phyloP scores from a whole-genome alignment of 2,329 filamentous ascomycete species.

The Phoma sp. region DNA sequence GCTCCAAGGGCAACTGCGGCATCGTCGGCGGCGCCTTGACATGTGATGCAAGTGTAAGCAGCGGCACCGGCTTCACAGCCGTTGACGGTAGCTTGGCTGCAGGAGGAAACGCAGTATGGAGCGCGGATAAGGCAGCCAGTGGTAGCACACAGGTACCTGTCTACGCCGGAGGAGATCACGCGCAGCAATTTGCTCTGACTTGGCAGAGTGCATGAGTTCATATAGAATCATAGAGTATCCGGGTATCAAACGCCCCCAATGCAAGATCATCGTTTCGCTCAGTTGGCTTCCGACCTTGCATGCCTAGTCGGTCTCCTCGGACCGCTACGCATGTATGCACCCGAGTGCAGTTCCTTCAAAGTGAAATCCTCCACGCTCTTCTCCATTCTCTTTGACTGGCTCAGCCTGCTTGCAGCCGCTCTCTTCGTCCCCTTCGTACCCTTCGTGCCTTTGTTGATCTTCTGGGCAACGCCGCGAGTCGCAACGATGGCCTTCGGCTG shows the following conservation, averaged over 20 bases:
- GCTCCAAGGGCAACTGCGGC: slow-evolving; percentile 56
- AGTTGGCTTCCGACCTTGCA: not conserved
- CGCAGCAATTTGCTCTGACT: slow-evolving; percentile 41
- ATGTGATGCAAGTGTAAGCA: slow-evolving; percentile 59
- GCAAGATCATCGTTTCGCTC: not conserved
- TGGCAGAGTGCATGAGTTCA: slow-evolving; percentile 43
- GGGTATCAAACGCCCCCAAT: slow-evolving; percentile 12
- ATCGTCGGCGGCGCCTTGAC: slow-evolving; percentile 60
- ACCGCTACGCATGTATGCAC: not conserved
- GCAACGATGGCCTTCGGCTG: not conserved
- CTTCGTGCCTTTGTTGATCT: not conserved
- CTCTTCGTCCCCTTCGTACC: not conserved
- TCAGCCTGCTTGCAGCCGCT: not conserved
- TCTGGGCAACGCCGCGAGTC: slow-evolving; percentile 6
- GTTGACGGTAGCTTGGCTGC: slow-evolving; percentile 46
- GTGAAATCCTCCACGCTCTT: slow-evolving; percentile 5
- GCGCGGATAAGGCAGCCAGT: slow-evolving; percentile 51
- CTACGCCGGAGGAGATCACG: slow-evolving; percentile 46
- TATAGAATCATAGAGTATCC: not conserved
- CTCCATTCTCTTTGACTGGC: not conserved
- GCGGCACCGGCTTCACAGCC: slow-evolving; percentile 51
- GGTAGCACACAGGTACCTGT: slow-evolving; percentile 54
- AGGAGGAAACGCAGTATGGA: slow-evolving; percentile 50
- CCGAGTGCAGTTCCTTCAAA: slow-evolving; percentile 5
- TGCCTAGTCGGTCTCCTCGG: slow-evolving; percentile 5